These are phyloP conservation scores for Stagonosporopsis vannaccii DNA, from an alignment of 2,329 filamentous ascomycete genomes.

Conservation along the genomic window DNA sequence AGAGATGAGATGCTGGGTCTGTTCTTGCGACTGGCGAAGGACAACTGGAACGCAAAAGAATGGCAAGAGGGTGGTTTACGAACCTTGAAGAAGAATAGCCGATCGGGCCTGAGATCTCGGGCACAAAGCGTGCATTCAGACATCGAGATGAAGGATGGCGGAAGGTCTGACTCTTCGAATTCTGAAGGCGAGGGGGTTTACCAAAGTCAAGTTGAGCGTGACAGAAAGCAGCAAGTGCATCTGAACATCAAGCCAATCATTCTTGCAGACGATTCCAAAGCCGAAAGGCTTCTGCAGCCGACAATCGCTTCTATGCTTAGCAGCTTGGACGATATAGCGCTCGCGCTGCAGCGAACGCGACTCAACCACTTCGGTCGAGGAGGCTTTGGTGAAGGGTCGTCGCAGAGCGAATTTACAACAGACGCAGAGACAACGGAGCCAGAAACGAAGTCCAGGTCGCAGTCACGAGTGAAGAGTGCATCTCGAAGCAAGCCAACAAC, in stretches of 20 bases:
- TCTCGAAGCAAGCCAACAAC: constrained; percentile 17
- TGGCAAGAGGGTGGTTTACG: constrained; percentile 38
- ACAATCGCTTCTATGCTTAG: constrained; percentile 73
- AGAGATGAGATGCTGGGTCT: constrained; percentile 74
- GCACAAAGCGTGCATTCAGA: constrained; percentile 21
- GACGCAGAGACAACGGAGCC: constrained; percentile 33
- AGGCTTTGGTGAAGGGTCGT: constrained; percentile 36
- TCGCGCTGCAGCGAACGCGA: constrained; percentile 72
- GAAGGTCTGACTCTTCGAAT: background rate
- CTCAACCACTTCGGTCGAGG: constrained; percentile 55
- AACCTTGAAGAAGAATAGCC: background rate
- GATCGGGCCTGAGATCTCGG: constrained; percentile 19
- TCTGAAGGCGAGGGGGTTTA: background rate
- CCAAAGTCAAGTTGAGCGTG: constrained; percentile 13
- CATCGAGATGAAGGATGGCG: constrained; percentile 18
- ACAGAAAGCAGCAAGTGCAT: constrained; percentile 19
- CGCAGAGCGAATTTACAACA: constrained; percentile 38
- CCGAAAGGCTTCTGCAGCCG: constrained; percentile 70
- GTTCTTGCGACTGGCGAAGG: constrained; percentile 72
- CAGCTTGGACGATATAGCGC: constrained; percentile 73
- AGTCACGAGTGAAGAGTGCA: constrained; percentile 21
- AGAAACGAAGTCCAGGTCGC: constrained; percentile 24
- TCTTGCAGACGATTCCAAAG: constrained; percentile 74
- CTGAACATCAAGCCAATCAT: constrained; percentile 58
- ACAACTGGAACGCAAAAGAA: constrained; percentile 59